Percentiles rank a stretch among this genome's conserved stretches.
These are phyloP conservation scores for Eutrema salsugineum DNA, from an alignment of 441 rosid genomes.

Conservation along the genomic window DNA sequence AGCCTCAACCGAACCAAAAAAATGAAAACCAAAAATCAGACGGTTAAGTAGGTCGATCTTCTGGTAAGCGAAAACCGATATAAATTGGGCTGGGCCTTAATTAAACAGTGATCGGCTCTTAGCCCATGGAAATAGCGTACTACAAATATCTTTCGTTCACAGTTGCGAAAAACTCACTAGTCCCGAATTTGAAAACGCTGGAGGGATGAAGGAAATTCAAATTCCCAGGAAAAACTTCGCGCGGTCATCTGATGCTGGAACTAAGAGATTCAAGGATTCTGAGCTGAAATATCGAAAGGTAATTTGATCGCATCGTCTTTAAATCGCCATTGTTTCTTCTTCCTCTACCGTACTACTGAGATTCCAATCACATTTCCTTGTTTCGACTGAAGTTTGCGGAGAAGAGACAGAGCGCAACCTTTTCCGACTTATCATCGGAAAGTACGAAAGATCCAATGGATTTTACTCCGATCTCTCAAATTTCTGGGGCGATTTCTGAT, in stretches of 20 bases:
- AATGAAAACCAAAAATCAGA: not conserved
- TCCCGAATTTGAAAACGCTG: not conserved
- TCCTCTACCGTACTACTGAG: not conserved
- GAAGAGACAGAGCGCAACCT: slow-evolving; percentile 27
- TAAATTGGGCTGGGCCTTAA: slow-evolving; percentile 16
- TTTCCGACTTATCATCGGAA: slow-evolving; percentile 24
- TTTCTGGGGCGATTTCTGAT: slow-evolving; percentile 22
- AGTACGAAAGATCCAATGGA: slow-evolving; percentile 11
- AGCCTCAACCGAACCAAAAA: not conserved
- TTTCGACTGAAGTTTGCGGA: slow-evolving; percentile 18
- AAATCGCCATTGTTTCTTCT: slow-evolving; percentile 9
- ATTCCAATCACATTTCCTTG: slow-evolving; percentile 3
- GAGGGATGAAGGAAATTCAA: slow-evolving; percentile 35
- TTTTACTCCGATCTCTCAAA: slow-evolving; percentile 11
- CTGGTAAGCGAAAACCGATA: not conserved
- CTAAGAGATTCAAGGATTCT: slow-evolving; percentile 21
- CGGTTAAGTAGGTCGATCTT: not conserved
- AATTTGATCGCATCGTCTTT: not conserved
- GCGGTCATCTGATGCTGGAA: slow-evolving; percentile 28
- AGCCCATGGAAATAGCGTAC: slow-evolving; percentile 14
- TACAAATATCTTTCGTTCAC: slow-evolving; percentile 3
- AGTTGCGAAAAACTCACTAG: not conserved
- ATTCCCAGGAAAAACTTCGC: slow-evolving; percentile 26
- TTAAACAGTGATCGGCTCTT: not conserved
- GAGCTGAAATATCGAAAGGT: slow-evolving; percentile 33